Conservation (phyloP, 495 filamentous ascomycete genomes). For the Margaritispora aquatica region DNA sequence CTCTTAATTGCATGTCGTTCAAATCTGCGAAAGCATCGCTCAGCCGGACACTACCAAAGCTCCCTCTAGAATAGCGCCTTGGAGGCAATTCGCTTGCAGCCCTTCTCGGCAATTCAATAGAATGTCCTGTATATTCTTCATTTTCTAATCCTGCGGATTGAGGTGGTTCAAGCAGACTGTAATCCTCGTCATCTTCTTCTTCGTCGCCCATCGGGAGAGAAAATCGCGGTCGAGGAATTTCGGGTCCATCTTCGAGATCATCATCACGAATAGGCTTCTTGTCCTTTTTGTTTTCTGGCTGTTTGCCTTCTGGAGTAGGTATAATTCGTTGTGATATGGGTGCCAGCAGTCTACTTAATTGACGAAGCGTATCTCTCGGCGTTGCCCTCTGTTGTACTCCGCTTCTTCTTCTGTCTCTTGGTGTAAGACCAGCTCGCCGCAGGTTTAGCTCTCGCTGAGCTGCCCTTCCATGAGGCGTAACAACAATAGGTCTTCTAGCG, state of each 20-base stretch:
- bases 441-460: slow-evolving; percentile 61
- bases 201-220: slow-evolving; percentile 66
- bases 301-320: slow-evolving; percentile 36
- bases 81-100: slow-evolving; percentile 48
- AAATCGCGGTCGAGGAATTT: slow-evolving; percentile 55
- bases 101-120: slow-evolving; percentile 63
- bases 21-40: slow-evolving; percentile 57
- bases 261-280: slow-evolving; percentile 25
- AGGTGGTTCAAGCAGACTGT: slow-evolving; percentile 51
- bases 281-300: not conserved
- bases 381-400: slow-evolving; percentile 66
- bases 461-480: slow-evolving; percentile 64
- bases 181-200: slow-evolving; percentile 48
- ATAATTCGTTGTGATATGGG: slow-evolving; percentile 48
- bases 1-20: slow-evolving; percentile 45
- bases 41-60: slow-evolving; percentile 47
- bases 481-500: slow-evolving; percentile 37
- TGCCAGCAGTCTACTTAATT: slow-evolving; percentile 62
- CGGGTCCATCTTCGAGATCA: slow-evolving; percentile 61
- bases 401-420: slow-evolving; percentile 60
- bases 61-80: slow-evolving; percentile 44
- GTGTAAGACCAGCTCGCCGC: slow-evolving; percentile 69
- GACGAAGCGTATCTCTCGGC: slow-evolving; percentile 62
- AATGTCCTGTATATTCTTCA: slow-evolving; percentile 60
- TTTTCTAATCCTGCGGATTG: slow-evolving; percentile 59